These are phyloP conservation scores for Leptographium wingfieldii DNA, from an alignment of 2,329 filamentous ascomycete species.

Conservation along the genomic window DNA sequence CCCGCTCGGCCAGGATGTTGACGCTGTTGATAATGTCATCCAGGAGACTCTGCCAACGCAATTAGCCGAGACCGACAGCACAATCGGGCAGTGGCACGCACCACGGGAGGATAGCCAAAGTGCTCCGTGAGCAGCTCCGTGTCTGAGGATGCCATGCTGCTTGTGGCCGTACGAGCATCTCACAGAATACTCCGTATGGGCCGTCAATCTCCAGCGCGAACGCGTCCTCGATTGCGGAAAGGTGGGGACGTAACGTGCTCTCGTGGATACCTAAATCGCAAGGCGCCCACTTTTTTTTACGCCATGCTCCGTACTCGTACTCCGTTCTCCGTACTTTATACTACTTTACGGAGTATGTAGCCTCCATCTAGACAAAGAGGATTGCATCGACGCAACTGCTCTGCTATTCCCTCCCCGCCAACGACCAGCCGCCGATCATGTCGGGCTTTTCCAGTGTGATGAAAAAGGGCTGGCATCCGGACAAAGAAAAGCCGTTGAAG, in stretches of 20 bases:
- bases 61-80: not conserved
- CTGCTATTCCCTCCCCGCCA: not conserved
- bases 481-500: constrained; percentile 30
- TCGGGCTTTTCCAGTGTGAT: constrained; percentile 22
- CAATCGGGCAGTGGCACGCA: constrained; percentile 30
- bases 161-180: too few species aligned
- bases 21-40: constrained; percentile 97
- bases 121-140: constrained; percentile 81
- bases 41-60: constrained; percentile 57
- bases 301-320: too few species aligned
- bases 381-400: not conserved
- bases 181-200: not conserved
- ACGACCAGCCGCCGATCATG: constrained; percentile 18
- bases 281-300: not conserved
- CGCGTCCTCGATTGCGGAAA: not conserved
- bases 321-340: too few species aligned
- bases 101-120: constrained; percentile 84
- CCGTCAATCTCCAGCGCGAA: not conserved
- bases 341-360: too few species aligned
- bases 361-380: not conserved
- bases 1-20: constrained; percentile 85
- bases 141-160: constrained; percentile 24
- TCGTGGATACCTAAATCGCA: constrained; percentile 2
- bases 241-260: not conserved
- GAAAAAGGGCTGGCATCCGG: constrained; percentile 33